A percentile compares a stretch with the other conserved stretches of the same genome.
Conservation (phyloP, 139 green algal genomes). For the Picochlorum costavermella region DNA sequence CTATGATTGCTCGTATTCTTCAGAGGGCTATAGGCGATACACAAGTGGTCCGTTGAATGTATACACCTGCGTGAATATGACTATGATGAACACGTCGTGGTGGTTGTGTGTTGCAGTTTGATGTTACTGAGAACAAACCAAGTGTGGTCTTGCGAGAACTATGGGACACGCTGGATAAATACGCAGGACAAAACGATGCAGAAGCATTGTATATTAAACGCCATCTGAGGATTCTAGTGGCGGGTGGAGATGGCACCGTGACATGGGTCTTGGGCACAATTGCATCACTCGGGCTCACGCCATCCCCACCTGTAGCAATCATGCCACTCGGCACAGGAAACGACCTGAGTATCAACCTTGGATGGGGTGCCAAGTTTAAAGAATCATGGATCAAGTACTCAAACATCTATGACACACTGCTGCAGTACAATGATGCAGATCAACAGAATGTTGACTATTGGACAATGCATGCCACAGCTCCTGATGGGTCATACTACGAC, state of each 20-base stretch:
- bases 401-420: constrained; percentile 58
- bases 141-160: constrained; percentile 60
- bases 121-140: constrained; percentile 56
- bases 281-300: constrained; percentile 48
- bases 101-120: constrained; percentile 48
- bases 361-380: constrained; percentile 63
- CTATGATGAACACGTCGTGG: too few relatives aligned
- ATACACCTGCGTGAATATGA: background rate
- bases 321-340: constrained; percentile 83
- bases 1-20: constrained; percentile 51
- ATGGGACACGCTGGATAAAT: constrained; percentile 51
- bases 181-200: constrained; percentile 27
- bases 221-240: constrained; percentile 63
- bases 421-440: constrained; percentile 35
- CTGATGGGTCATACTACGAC: constrained; percentile 18
- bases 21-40: constrained; percentile 46
- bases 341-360: constrained; percentile 65
- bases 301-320: constrained; percentile 59
- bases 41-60: constrained; percentile 35
- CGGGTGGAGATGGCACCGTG: constrained; percentile 69
- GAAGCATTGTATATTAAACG: constrained; percentile 32
- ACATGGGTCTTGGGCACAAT: constrained; percentile 67
- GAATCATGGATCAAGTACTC: constrained; percentile 39
- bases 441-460: constrained; percentile 34
- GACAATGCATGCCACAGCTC: constrained; percentile 21